These are phyloP conservation scores for Millerozyma acaciae DNA, from an alignment of 805 yeast genomes.

Conservation along the genomic window DNA sequence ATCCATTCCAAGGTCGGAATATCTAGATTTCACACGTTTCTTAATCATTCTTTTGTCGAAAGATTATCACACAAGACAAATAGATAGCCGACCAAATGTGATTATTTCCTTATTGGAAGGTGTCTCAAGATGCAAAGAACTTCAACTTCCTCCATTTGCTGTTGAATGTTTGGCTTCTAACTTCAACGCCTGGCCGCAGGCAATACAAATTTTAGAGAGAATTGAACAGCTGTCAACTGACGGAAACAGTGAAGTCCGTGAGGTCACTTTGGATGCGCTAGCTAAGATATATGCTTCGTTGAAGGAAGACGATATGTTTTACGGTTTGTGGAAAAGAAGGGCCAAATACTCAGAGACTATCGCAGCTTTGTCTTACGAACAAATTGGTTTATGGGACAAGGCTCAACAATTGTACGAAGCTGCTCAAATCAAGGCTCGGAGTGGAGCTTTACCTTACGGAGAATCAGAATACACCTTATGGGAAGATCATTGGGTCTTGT, in stretches of 20 bases:
- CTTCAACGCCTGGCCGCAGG: conserved; percentile 88
- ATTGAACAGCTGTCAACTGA: conserved; percentile 53
- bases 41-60: conserved; percentile 76
- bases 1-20: conserved; percentile 73
- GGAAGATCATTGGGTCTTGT: conserved; percentile 98
- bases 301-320: conserved; percentile 95
- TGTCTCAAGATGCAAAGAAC: conserved; percentile 62
- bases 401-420: conserved; percentile 92
- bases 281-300: conserved; percentile 83
- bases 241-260: conserved; percentile 72
- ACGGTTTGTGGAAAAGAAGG: conserved; percentile 95
- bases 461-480: conserved; percentile 93
- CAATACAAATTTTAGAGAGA: conserved; percentile 78
- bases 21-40: conserved; percentile 78
- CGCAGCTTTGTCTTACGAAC: conserved; percentile 90
- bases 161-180: conserved; percentile 83
- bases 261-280: conserved; percentile 84
- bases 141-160: conserved; percentile 91
- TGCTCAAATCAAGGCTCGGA: conserved; percentile 94
- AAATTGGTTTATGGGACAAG: conserved; percentile 89
- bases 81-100: conserved; percentile 81
- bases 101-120: conserved; percentile 82
- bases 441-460: conserved; percentile 92
- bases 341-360: conserved; percentile 93
- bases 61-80: conserved; percentile 91